Evolutionary conservation across 345 rosid species (phyloP), one percentile per base, ranked within the genome.

Genomic region (Corchorus capsularis): DNA sequence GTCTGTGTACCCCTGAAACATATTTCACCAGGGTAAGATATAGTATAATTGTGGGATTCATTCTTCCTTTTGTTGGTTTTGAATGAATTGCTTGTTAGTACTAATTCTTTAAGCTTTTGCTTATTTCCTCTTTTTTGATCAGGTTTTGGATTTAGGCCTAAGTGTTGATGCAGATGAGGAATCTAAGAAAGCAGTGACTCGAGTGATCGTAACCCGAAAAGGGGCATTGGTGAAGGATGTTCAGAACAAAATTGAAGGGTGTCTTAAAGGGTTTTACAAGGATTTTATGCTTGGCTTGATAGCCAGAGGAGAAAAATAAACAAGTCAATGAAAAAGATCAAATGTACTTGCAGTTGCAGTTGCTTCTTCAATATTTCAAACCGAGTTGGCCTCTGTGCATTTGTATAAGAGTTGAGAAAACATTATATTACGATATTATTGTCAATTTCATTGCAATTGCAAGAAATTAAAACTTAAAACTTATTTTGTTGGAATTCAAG

Each of bases 181-280:
- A 37, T 68, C 88, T 4, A 91, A 88, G 74, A 89, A 86, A 79
- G 90, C 86, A 70, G 57, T 93, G 81, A 89, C 96, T 4, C 80
- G 99, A 79, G 96, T 96, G 43, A 47, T 91, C 0, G 93, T 91
- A 19, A 89, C 89, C 32, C 87, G 91, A 68, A 94, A 92, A 5
- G 98, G 92, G 74, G 74, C 45, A 0, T 90, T 92, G 71, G 81
- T 89, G 70, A 86, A 89, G 73, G 91, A 83, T 78, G 88, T 88
- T 74, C 73, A 61, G 11, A 46, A 86, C 69, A 87, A 59, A 76
- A 84, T 93, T 45, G 83, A 86, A 80, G 91, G 76, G 2, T 69
- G 72, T 39, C 85, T 89, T 46, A 89, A 78, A 8, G 99, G 98
- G 13, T 90, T 85, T 85, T 93, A 90, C 54, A 91, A 69, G 87